Base-by-base conservation (phyloP, 2,329 filamentous ascomycete species). In the Colletotrichum sp. region DNA sequence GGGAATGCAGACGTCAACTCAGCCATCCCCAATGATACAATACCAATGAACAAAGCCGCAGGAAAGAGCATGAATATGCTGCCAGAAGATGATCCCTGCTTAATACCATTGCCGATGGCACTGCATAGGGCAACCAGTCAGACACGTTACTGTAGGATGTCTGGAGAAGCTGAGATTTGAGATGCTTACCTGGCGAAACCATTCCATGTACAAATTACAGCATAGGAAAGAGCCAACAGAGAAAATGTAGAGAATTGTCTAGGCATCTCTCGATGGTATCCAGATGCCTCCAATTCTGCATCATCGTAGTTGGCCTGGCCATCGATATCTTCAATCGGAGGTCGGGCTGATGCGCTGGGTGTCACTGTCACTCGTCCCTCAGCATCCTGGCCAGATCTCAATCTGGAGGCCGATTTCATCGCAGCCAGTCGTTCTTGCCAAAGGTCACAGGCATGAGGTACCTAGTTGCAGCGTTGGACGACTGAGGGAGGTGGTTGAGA, bases 191-290 rank as follows among this genome's bases (percentile, higher is more conserved):
- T 80, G 12, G 82, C 82, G 1, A 80, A 79, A 8, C 82, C 81
- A 6, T 81, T 77, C 82, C 82, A 83, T 3, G 82, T 83, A 15
- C 81, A 82, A 5, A 81, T 83, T 34, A 83, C 13, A 1, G 82
- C 82, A 52, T 82, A 83, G 0, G 82, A 82, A 2, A 83, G 57
- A 8, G 82, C 80, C 0, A 79, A 77, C 0, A 83, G 30, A 7
- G 80, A 81, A 71, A 78, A 79, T 1, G 79, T 67, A 4, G 82
- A 82, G 72, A 83, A 83, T 12, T 80, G 81, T 0, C 82, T 79
- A 13, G 82, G 82, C 82, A 83, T 83, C n/a, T 78, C 77, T 32
- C 80, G 81, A 8, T 64, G 63, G 36, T 83, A 83, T 5, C 82
- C 82, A 6, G 80, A 80, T 1, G 82, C 82, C 67, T 83, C 81